Conservation (phyloP, 495 filamentous ascomycete genomes). For the Xylaria palmicola region DNA sequence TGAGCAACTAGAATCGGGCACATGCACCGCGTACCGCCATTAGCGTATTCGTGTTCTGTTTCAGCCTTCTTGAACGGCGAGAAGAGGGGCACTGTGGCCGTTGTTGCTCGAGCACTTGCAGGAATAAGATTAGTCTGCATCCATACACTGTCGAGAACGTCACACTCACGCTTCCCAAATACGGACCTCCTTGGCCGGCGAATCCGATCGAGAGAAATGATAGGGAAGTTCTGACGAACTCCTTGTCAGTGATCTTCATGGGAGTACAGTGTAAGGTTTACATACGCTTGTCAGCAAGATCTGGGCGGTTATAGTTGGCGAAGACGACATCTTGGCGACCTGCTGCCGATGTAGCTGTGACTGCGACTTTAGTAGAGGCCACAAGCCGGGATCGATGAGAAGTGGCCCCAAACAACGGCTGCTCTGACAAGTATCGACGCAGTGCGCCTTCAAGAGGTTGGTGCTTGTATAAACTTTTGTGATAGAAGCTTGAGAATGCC, state of each 20-base stretch:
- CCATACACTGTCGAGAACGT: not conserved
- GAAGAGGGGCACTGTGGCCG: slow-evolving; percentile 50
- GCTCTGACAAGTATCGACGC: slow-evolving; percentile 27
- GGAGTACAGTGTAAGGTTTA: not conserved
- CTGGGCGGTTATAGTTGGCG: slow-evolving; percentile 52
- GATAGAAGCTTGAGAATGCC: slow-evolving; percentile 34
- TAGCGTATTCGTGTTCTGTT: slow-evolving; percentile 40
- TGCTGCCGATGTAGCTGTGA: slow-evolving; percentile 43
- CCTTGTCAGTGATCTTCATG: not conserved
- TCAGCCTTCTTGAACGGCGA: slow-evolving; percentile 41
- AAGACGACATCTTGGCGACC: slow-evolving; percentile 42
- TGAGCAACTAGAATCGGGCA: slow-evolving; percentile 50
- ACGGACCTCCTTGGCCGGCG: slow-evolving; percentile 42
- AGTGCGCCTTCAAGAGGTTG: slow-evolving; percentile 38
- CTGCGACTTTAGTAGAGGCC: slow-evolving; percentile 43
- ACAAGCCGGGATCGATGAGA: slow-evolving; percentile 24
- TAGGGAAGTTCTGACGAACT: slow-evolving; percentile 29
- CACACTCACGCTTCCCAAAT: slow-evolving; percentile 53
- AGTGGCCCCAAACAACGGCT: slow-evolving; percentile 41
- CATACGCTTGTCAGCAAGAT: slow-evolving; percentile 15
- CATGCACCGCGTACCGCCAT: slow-evolving; percentile 46
- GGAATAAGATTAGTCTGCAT: slow-evolving; percentile 12
- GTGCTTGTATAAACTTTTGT: slow-evolving; percentile 44
- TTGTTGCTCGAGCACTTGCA: slow-evolving; percentile 43
- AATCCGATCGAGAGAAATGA: slow-evolving; percentile 45